A percentile compares a stretch with the other conserved stretches of the same genome.
Conservation (phyloP, 345 rosid species). For the Fremontodendron californicum region DNA sequence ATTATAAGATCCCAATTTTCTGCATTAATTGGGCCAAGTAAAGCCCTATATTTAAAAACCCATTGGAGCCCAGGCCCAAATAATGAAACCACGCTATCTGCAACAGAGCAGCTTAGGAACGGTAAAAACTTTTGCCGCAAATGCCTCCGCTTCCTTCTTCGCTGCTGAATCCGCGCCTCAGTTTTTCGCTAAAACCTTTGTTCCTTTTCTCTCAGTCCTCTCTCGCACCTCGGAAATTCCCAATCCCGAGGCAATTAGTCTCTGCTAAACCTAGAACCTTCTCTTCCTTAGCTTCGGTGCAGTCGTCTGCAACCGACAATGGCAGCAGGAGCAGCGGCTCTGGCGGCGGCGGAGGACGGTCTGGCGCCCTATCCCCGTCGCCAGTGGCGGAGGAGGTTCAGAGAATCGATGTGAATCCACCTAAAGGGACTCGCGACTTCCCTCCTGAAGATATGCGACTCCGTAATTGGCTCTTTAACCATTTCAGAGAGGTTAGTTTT, state of each 20-base stretch:
- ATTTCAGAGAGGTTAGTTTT: slow-evolving; percentile 67
- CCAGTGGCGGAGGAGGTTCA: slow-evolving; percentile 40
- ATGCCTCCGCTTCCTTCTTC: slow-evolving; percentile 39
- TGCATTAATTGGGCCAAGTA: neutral
- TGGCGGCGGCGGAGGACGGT: slow-evolving; percentile 48
- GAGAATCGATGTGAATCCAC: slow-evolving; percentile 83
- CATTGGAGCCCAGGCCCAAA: neutral
- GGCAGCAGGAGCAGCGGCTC: slow-evolving; percentile 34
- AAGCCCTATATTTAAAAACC: neutral
- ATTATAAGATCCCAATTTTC: neutral
- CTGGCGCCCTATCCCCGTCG: slow-evolving; percentile 54
- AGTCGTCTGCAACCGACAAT: slow-evolving; percentile 18
- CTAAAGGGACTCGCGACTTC: slow-evolving; percentile 91
- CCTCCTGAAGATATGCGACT: slow-evolving; percentile 94
- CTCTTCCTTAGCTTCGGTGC: slow-evolving; percentile 31
- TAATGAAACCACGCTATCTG: neutral
- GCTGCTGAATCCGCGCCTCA: slow-evolving; percentile 29
- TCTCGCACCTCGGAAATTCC: slow-evolving; percentile 4
- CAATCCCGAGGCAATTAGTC: slow-evolving; percentile 16
- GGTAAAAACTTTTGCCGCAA: neutral
- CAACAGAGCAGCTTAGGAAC: neutral
- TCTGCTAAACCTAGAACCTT: slow-evolving; percentile 24
- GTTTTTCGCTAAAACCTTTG: slow-evolving; percentile 35
- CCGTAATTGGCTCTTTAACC: slow-evolving; percentile 82
- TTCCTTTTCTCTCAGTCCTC: slow-evolving; percentile 21